These are phyloP conservation scores for Penicillium coffeae DNA, from an alignment of 495 filamentous ascomycete species.

Conservation along the genomic window DNA sequence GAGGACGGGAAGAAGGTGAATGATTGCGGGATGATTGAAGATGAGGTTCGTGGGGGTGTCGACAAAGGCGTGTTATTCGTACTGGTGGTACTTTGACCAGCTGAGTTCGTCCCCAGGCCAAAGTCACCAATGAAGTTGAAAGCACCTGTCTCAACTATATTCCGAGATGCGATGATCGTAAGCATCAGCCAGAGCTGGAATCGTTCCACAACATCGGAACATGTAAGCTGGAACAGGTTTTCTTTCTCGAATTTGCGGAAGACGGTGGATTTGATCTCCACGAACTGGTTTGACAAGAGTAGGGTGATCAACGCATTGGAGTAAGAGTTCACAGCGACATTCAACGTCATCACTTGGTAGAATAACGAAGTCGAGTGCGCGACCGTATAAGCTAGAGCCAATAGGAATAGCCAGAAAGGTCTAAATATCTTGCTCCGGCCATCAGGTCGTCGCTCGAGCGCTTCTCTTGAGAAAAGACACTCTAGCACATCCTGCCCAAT, in stretches of 20 bases:
- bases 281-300: constrained; percentile 91
- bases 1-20: constrained; percentile 79
- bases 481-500: constrained; percentile 95
- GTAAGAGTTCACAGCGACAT: constrained; percentile 98
- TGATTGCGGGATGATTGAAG: constrained; percentile 73
- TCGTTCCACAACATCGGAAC: constrained; percentile 92
- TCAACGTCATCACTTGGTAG: constrained; percentile 95
- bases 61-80: constrained; percentile 47
- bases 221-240: constrained; percentile 93
- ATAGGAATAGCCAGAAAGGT: constrained; percentile 85
- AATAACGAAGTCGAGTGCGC: constrained; percentile 83
- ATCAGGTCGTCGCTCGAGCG: constrained; percentile 78
- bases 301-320: constrained; percentile 93
- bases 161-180: constrained; percentile 89
- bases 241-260: constrained; percentile 99
- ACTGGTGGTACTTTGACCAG: constrained; percentile 28
- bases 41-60: constrained; percentile 45
- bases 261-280: constrained; percentile 95
- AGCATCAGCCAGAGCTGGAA: constrained; percentile 98
- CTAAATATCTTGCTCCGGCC: constrained; percentile 90
- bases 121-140: constrained; percentile 38
- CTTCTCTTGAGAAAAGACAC: constrained; percentile 89
- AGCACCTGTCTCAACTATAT: constrained; percentile 85
- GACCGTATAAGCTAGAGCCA: constrained; percentile 84
- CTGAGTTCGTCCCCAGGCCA: constrained; percentile 29